phyloP scores from a whole-genome alignment of 108 stramenopile species.

The Mediolabrus comicus region DNA sequence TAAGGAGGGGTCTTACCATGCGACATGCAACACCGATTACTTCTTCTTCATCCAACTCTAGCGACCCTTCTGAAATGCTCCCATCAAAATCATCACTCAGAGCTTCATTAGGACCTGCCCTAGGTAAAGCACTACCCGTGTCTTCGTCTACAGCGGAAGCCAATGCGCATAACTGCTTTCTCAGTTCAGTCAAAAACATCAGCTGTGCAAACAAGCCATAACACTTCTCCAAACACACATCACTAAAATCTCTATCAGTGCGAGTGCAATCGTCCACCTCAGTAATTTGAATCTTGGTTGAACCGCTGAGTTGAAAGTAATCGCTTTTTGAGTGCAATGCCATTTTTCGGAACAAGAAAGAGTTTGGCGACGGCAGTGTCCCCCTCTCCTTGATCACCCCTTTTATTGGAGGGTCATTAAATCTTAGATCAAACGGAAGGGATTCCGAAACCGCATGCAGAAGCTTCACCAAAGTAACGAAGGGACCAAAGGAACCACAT shows the following conservation, averaged over 20 bases:
- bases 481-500: slow-evolving; percentile 90
- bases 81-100: slow-evolving; percentile 56
- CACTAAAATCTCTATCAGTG: background rate
- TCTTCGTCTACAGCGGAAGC: slow-evolving; percentile 60
- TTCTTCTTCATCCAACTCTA: slow-evolving; percentile 57
- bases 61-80: slow-evolving; percentile 53
- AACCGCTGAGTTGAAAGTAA: slow-evolving; percentile 26
- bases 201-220: slow-evolving; percentile 76
- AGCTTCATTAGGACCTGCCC: slow-evolving; percentile 5
- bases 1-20: slow-evolving; percentile 66
- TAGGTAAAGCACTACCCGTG: slow-evolving; percentile 3
- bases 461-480: slow-evolving; percentile 70
- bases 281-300: slow-evolving; percentile 8
- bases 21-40: slow-evolving; percentile 56
- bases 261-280: slow-evolving; percentile 12
- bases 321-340: slow-evolving; percentile 55
- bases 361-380: slow-evolving; percentile 73
- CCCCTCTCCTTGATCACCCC: slow-evolving; percentile 78
- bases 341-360: slow-evolving; percentile 71
- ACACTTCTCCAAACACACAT: slow-evolving; percentile 14
- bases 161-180: slow-evolving; percentile 70
- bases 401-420: slow-evolving; percentile 75
- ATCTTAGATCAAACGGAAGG: slow-evolving; percentile 79
- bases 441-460: slow-evolving; percentile 83
- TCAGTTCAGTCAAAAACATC: slow-evolving; percentile 54